Evolutionary conservation across 106 monocot species (phyloP).

Genomic region (Posidonia australis): DNA sequence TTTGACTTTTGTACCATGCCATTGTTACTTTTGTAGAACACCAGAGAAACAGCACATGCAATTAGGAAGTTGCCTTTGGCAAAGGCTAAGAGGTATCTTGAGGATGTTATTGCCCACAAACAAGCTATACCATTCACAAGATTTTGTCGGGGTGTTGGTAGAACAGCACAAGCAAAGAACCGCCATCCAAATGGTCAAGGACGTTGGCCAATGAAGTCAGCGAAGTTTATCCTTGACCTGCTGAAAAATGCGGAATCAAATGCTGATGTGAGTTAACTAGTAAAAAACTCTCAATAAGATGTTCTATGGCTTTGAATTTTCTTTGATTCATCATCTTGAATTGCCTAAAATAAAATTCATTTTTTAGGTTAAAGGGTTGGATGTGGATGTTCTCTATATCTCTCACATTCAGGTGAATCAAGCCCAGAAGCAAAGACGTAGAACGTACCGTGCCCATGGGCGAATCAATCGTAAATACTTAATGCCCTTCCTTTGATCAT

Average conservation of each 20-base stretch:
- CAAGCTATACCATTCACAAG: constrained; percentile 88
- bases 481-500: too few species aligned
- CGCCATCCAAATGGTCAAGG: constrained; percentile 91
- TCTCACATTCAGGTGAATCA: constrained; percentile 86
- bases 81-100: constrained; percentile 22
- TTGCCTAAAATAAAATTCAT: not conserved
- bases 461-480: constrained; percentile 66
- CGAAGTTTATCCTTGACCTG: constrained; percentile 31
- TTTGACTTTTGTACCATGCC: not conserved
- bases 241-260: constrained; percentile 58
- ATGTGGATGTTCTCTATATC: constrained; percentile 65
- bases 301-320: not conserved
- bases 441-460: constrained; percentile 81
- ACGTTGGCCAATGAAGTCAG: not conserved
- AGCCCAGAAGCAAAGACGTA: constrained; percentile 76
- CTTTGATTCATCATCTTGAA: too few species aligned
- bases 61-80: constrained; percentile 9
- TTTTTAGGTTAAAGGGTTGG: constrained; percentile 70
- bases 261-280: constrained; percentile 33
- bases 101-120: constrained; percentile 61
- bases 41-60: constrained; percentile 20
- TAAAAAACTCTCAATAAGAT: not conserved
- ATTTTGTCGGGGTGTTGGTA: constrained; percentile 76
- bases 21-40: constrained; percentile 6
- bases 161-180: constrained; percentile 73